Base-by-base conservation (phyloP, 305 asterid genomes). In the Solanum hybrid region DNA sequence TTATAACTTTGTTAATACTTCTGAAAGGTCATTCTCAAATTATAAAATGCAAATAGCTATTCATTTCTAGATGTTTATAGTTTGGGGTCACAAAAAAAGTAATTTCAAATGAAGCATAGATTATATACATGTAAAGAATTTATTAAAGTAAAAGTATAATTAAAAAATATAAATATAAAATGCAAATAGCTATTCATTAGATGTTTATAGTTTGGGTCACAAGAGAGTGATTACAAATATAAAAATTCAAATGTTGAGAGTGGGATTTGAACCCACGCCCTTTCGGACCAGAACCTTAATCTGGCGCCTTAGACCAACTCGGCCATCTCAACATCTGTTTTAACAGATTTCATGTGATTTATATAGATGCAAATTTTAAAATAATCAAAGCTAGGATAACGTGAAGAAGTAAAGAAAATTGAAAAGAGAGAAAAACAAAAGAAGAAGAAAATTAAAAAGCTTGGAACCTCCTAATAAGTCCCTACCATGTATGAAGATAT, bases 191-290 rank as follows among this genome's bases (percentile, higher is more conserved):
- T 9, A 40, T 40, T 40, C 51, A 11, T 40, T 40, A 40, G 0
- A 40, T 4, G 51, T 40, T 40, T 40, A 40, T 40, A 40, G 51
- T 40, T 40, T 40, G 51, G 51, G 51, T 38, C 45, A 38, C 13
- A 38, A 38, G 45, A 38, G 56, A 42, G 56, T 42, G 56, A 42
- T 42, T 13, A 12, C 6, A 42, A 13, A 42, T 13, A 42, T 13
- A 1, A 42, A 42, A 10, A 37, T 37, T 37, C 42, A 37, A 37
- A 42, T 76, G 87, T 93, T 93, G 94, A 92, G 92, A 92, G 93
- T 92, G 97, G 98, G 95, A 96, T 95, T 95, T 94, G 97, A 95
- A 95, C 95, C 95, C 96, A 95, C 96, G 98, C 99, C 97, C 97
- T 97, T 96, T 96, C 98, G 98, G 95, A 95, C 98, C 96, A 95